phyloP scores from a whole-genome alignment of 495 filamentous ascomycete genomes.

The Durotheca rogersii region DNA sequence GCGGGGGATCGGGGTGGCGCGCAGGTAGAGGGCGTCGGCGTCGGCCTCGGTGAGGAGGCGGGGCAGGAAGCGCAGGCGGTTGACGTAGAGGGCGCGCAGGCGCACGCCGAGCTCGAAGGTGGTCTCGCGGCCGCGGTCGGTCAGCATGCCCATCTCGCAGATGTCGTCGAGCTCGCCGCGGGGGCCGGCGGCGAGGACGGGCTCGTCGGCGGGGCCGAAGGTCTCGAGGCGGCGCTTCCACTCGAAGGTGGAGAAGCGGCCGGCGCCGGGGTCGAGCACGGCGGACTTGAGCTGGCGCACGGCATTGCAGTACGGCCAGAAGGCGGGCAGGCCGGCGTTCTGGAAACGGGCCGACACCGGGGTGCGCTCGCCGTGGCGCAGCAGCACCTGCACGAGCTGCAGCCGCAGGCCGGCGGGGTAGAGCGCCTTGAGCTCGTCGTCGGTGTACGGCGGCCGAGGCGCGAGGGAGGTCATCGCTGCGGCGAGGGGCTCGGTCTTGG shows the following conservation, averaged over 20 bases:
- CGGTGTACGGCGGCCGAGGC: slow-evolving; percentile 73
- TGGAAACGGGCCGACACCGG: slow-evolving; percentile 85
- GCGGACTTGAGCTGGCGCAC: slow-evolving; percentile 71
- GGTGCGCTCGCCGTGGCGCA: slow-evolving; percentile 88
- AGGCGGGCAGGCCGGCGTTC: slow-evolving; percentile 78
- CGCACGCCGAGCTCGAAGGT: slow-evolving; percentile 79
- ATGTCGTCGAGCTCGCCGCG: slow-evolving; percentile 70
- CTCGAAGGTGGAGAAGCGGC: slow-evolving; percentile 64
- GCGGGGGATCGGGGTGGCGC: slow-evolving; percentile 79
- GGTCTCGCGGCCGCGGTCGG: slow-evolving; percentile 80
- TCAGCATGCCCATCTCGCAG: slow-evolving; percentile 85
- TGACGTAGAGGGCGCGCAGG: slow-evolving; percentile 80
- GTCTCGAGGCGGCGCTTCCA: slow-evolving; percentile 81
- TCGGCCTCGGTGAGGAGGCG: slow-evolving; percentile 58
- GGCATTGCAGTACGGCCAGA: slow-evolving; percentile 90
- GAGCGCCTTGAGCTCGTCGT: slow-evolving; percentile 75
- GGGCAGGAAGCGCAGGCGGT: slow-evolving; percentile 85
- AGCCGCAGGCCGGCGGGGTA: slow-evolving; percentile 81
- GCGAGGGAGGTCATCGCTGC: slow-evolving; percentile 72
- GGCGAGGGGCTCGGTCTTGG: background rate
- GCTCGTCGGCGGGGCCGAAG: slow-evolving; percentile 70
- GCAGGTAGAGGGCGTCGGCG: slow-evolving; percentile 76
- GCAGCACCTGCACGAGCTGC: slow-evolving; percentile 84
- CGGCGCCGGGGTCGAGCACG: slow-evolving; percentile 52
- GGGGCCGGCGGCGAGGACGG: slow-evolving; percentile 66